phyloP scores from a whole-genome alignment of 768 basidiomycete genomes.

The Tulasnella sp. region DNA sequence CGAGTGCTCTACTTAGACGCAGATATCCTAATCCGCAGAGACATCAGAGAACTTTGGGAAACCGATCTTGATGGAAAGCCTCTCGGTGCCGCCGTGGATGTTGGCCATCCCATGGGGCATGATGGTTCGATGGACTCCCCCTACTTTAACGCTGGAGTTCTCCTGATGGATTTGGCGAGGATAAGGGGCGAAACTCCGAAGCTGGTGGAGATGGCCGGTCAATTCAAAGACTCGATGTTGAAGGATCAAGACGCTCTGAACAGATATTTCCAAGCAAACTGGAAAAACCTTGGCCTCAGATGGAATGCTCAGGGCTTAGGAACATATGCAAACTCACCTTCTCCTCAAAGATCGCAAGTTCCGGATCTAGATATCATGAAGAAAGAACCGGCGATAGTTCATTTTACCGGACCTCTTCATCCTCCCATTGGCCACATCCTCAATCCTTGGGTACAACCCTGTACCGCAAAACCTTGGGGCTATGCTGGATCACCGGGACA shows the following conservation, averaged over 20 bases:
- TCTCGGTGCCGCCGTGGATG: conserved; percentile 36
- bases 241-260: conserved; percentile 44
- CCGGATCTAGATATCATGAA: conserved; percentile 27
- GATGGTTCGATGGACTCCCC: conserved; percentile 22
- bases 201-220: conserved; percentile 23
- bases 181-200: conserved; percentile 24
- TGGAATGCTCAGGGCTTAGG: conserved; percentile 51
- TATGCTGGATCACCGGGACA: conserved; percentile 41
- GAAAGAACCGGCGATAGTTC: conserved; percentile 34
- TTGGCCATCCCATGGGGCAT: conserved; percentile 40
- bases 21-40: conserved; percentile 35
- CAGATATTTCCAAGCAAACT: conserved; percentile 32
- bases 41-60: conserved; percentile 34
- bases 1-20: conserved; percentile 41
- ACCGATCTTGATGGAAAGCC: conserved; percentile 32
- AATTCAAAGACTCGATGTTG: conserved; percentile 26
- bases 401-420: conserved; percentile 46
- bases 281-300: conserved; percentile 30
- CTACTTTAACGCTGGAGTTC: conserved; percentile 46
- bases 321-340: conserved; percentile 33
- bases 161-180: conserved; percentile 37
- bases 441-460: conserved; percentile 40
- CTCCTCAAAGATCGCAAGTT: conserved; percentile 28
- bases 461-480: conserved; percentile 43
- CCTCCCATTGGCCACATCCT: conserved; percentile 34